Base-by-base conservation (phyloP, 352 stramenopile species). In the Pythium myriotylum region DNA sequence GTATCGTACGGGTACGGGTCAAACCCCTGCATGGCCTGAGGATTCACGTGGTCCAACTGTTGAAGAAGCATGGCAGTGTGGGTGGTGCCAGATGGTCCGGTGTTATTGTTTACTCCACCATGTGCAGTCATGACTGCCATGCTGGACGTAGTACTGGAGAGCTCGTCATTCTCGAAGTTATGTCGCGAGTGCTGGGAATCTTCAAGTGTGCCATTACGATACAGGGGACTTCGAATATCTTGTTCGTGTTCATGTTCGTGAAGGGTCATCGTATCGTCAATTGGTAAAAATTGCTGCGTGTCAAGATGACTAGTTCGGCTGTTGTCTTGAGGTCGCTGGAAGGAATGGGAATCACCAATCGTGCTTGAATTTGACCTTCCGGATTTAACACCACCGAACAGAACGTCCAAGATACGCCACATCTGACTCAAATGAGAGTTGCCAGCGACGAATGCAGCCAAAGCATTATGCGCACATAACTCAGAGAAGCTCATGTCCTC, bases 31-130 rank as follows among this genome's bases (percentile, higher is more conserved):
- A 95, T 91, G 8, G 86, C 86, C 62, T 93, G 81, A 4, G 87
- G 87, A 39, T 96, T 96, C 0, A 96, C 84, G 27, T 92, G 79
- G 43, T 96, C 87, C 1, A 96, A 70, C 53, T 96, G 87, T 42
- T 93, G 77, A 1, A 96, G 68, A 6, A 96, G 58, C 78, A 89
- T 91, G 3, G 73, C 65, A 1, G 87, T 92, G 54, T 93, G 79
- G 37, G 81, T 93, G 5, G 77, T 65, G 1, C 65, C 65, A 20
- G 48, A n/a, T 1, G 35, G 17, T 27, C 52, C 58, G 12, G 32
- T 37, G 27, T 37, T 35, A 1, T 23, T 57, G 52, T 19, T 42
- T 19, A 33, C 45, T n/a, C 42, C 39, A 1, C 51, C 50, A 16
- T 57, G 47, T 3, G 32, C 32, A 13, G 26, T 59, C 49, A 55